Evolutionary conservation across 1,139 yeast genomes (phyloP).

Genomic region (Pichia terricola): DNA sequence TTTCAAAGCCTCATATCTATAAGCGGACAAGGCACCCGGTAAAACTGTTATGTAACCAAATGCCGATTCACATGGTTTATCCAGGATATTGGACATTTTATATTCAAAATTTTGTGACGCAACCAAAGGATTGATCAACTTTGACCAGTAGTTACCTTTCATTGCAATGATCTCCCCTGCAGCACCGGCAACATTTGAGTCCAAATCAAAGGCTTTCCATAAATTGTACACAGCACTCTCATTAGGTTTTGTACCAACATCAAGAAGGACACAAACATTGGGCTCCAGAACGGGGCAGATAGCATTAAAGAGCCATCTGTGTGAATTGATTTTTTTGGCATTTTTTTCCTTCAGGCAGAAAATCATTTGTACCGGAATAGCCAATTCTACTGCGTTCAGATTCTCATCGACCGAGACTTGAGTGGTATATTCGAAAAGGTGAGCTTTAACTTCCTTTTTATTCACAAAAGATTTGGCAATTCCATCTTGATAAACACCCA

Average conservation of each 20-base stretch:
- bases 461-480: slow-evolving; percentile 91
- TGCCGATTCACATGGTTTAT: slow-evolving; percentile 86
- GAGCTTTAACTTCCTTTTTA: slow-evolving; percentile 83
- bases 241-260: slow-evolving; percentile 90
- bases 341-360: slow-evolving; percentile 86
- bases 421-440: slow-evolving; percentile 87
- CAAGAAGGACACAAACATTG: slow-evolving; percentile 72
- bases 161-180: slow-evolving; percentile 95
- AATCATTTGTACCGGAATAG: slow-evolving; percentile 86
- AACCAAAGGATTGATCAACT: slow-evolving; percentile 79
- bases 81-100: slow-evolving; percentile 90
- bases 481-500: slow-evolving; percentile 95
- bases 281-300: slow-evolving; percentile 87
- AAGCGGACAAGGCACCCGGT: slow-evolving; percentile 95
- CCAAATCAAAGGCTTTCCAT: slow-evolving; percentile 95
- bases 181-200: slow-evolving; percentile 95
- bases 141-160: slow-evolving; percentile 79
- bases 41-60: slow-evolving; percentile 91
- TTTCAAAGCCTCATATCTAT: slow-evolving; percentile 77
- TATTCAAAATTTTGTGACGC: slow-evolving; percentile 97
- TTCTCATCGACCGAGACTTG: slow-evolving; percentile 49
- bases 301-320: slow-evolving; percentile 90
- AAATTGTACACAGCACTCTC: slow-evolving; percentile 76
- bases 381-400: slow-evolving; percentile 64
- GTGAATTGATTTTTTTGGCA: slow-evolving; percentile 86